Evolutionary conservation across 352 stramenopile species (phyloP), one percentile per base, ranked within the genome.

Genomic region (Aphanomyces euteiches): DNA sequence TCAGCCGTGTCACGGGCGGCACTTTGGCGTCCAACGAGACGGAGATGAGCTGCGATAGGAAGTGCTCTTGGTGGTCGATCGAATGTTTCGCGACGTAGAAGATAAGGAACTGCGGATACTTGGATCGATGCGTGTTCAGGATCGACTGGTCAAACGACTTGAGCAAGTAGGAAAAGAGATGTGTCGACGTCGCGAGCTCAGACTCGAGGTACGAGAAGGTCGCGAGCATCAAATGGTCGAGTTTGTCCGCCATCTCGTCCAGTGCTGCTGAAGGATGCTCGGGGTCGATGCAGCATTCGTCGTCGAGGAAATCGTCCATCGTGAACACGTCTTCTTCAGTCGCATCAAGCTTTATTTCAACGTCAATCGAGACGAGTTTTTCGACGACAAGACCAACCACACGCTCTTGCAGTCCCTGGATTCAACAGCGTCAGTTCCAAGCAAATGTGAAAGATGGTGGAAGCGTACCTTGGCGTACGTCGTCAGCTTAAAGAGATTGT

Each of bases 21-120:
- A 79, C 64, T 41, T 73, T 57, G 10, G 85, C 74, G 47, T 95
- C 87, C 41, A 91, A 78, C 57, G 82, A 91, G 36, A 83, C 81
- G 0, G 84, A 76, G 12, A 94, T 76, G 21, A 96, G 75, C 67
- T 93, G 85, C 34, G 86, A 92, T 38, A 94, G 88, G 70, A 93
- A 90, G 13, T 92, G 74, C 59, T 95, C 85, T 56, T 93, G 84
- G 68, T 92, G 90, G 56, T 93, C 83, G 21, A 82, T 77, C 41
- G 91, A 81, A 56, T 85, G 72, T 13, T 84, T 79, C 66, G 87
- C 96, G 21, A 95, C 77, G 66, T 88, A 96, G 68, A 97, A 97
- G 1, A 97, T 77, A 60, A 96, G 72, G 60, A 96, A 97, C 74
- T 97, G 91, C 59, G 93, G 89, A 70, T 96, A 97, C 78, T 98